Percentiles rank a stretch among this genome's conserved stretches.
Conservation (phyloP, 1,284 basidiomycete species). For the Cutaneotrichosporon sp. region DNA sequence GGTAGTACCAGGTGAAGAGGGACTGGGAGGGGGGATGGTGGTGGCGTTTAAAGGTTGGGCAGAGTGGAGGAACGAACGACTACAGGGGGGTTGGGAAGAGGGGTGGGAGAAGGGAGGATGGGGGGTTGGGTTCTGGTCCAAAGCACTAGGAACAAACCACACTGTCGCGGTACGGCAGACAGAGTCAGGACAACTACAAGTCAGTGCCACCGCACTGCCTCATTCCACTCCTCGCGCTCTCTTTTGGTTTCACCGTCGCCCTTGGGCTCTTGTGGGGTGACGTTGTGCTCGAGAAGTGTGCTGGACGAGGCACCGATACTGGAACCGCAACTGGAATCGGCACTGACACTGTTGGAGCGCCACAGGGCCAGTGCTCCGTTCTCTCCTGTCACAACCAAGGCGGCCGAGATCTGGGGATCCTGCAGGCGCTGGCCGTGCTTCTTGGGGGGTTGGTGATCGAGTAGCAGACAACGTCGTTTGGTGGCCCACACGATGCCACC, state of each 20-base stretch:
- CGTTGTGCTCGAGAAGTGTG: background rate
- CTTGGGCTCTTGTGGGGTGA: background rate
- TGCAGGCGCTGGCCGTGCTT: background rate
- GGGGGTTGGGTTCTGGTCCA: background rate
- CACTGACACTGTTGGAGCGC: background rate
- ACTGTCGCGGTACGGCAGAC: background rate
- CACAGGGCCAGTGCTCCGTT: background rate
- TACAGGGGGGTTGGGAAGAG: background rate
- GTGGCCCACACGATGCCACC: background rate
- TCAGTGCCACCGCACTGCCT: background rate
- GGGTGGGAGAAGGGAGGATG: background rate
- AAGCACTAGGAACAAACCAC: background rate
- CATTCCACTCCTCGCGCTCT: background rate
- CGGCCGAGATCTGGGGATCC: background rate
- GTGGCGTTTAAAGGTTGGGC: background rate
- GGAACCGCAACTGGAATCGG: background rate
- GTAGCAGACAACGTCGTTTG: background rate
- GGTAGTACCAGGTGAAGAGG: background rate
- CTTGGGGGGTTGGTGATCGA: background rate
- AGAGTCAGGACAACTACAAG: background rate
- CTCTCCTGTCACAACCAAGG: background rate
- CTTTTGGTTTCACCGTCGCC: background rate
- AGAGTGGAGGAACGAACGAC: background rate
- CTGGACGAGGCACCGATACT: background rate
- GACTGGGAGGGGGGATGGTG: background rate